Conservation (phyloP, 495 filamentous ascomycete species). For the Cercophora sp. region DNA sequence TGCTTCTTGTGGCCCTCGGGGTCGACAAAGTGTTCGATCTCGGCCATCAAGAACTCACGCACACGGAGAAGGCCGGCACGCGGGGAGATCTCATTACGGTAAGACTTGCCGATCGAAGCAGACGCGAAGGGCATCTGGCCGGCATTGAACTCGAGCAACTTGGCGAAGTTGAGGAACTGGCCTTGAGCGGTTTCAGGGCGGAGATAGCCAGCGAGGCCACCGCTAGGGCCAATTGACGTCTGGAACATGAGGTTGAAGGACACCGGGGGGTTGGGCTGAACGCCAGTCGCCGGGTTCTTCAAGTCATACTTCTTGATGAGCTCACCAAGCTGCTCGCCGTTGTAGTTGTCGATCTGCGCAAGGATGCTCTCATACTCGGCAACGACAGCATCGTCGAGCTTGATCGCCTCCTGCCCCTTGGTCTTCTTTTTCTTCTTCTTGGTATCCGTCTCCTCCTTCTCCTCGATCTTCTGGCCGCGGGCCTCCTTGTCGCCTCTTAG, state of each 20-base stretch:
- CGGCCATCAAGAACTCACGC: slow-evolving; percentile 78
- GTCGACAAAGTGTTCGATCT: slow-evolving; percentile 80
- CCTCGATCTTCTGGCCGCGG: slow-evolving; percentile 64
- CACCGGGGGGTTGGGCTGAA: slow-evolving; percentile 57
- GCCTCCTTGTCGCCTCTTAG: slow-evolving; percentile 78
- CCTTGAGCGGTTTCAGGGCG: slow-evolving; percentile 73
- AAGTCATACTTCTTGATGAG: slow-evolving; percentile 71
- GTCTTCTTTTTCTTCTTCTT: slow-evolving; percentile 54
- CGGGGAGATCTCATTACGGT: slow-evolving; percentile 77
- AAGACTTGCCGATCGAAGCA: slow-evolving; percentile 73
- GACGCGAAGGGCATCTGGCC: slow-evolving; percentile 72
- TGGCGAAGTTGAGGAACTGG: slow-evolving; percentile 70
- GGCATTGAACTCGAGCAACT: slow-evolving; percentile 76
- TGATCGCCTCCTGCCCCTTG: slow-evolving; percentile 54
- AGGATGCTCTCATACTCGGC: slow-evolving; percentile 69
- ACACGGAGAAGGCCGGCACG: slow-evolving; percentile 70
- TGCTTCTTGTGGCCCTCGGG: slow-evolving; percentile 68
- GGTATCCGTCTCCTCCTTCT: slow-evolving; percentile 51
- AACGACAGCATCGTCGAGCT: slow-evolving; percentile 63
- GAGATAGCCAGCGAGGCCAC: slow-evolving; percentile 56
- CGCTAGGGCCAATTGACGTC: slow-evolving; percentile 67
- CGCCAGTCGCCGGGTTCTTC: slow-evolving; percentile 59
- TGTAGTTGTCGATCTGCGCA: slow-evolving; percentile 75
- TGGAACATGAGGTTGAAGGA: slow-evolving; percentile 80
- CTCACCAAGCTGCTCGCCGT: slow-evolving; percentile 62